phyloP scores from a whole-genome alignment of 148 eudicot species.

The Suaeda aralocaspica region DNA sequence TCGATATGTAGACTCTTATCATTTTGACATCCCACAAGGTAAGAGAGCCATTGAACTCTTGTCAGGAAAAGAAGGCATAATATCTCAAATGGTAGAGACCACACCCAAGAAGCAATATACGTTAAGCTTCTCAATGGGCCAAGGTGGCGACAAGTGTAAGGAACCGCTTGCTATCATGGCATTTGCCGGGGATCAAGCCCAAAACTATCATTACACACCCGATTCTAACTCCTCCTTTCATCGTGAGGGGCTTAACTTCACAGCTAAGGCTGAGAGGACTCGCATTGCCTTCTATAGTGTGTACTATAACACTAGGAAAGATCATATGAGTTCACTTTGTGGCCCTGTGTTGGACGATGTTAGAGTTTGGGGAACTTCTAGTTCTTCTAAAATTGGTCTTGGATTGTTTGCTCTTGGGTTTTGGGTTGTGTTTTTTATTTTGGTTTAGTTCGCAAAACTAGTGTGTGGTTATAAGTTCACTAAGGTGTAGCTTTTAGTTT shows the following conservation, averaged over 20 bases:
- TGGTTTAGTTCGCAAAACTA: not conserved
- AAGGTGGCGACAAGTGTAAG: conserved; percentile 71
- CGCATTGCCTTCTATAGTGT: conserved; percentile 85
- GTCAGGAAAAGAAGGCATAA: conserved; percentile 94
- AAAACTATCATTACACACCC: conserved; percentile 64
- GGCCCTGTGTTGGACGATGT: conserved; percentile 96
- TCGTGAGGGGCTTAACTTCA: conserved; percentile 61
- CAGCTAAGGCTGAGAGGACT: conserved; percentile 81
- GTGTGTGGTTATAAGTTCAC: not conserved
- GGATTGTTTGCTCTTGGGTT: conserved; percentile 28
- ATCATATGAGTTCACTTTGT: conserved; percentile 91
- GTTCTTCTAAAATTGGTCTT: conserved; percentile 28
- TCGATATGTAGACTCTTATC: conserved; percentile 79
- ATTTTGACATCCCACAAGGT: conserved; percentile 67
- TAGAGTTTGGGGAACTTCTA: conserved; percentile 63
- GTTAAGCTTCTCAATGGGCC: conserved; percentile 67
- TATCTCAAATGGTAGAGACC: conserved; percentile 86
- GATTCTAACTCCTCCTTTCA: conserved; percentile 57
- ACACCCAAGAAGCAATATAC: conserved; percentile 69
- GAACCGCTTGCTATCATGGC: conserved; percentile 91
- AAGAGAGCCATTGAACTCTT: conserved; percentile 84
- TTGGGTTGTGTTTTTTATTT: conserved; percentile 19
- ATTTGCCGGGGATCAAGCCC: conserved; percentile 92
- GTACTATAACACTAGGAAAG: conserved; percentile 91
- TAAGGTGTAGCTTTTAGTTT: conserved; percentile 2